Evolutionary conservation across 345 rosid species (phyloP), one percentile per base, ranked within the genome.

Genomic region (Alliaria petiolata): DNA sequence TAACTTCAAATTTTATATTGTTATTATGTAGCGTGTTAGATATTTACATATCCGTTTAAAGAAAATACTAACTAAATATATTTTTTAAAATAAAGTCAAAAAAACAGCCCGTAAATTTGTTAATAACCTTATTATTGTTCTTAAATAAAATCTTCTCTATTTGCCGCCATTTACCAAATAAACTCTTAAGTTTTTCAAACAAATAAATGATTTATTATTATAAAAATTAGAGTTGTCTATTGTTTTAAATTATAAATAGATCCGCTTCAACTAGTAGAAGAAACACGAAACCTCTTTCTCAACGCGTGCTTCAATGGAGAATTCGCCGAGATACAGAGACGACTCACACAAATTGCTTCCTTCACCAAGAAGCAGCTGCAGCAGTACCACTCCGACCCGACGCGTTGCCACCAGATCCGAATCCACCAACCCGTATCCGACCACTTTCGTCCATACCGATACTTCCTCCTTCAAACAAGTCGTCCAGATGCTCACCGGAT

Each of bases 401-500:
- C 79, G 83, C 60, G 68, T 81, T 62, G 16, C 51, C 57, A 60
- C 82, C 68, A 83, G 87, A 83, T 83, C 91, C 76, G 88, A 82
- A 33, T 56, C 84, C 20, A 68, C 81, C 1, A 1, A 76, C 76
- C 88, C 84, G 0, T 84, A 80, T 81, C 92, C 87, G 13, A 91
- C 89, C 10, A 92, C 93, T 49, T 87, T 87, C 76, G 86, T 90
- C 69, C 85, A 87, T 58, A 93, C 98, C 0, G 97, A 92, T 50
- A 69, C 83, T 40, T 75, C 90, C 53, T 84, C 97, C 61, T 92
- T 92, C 86, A 90, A 88, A 66, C 90, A 84, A 78, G 89, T 92
- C 36, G 98, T 92, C 59, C 98, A 90, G 67, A 81, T 87, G 91
- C 84, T 92, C 9, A 92, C 98, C 33, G 97, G 97, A 67, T 80